These are phyloP conservation scores for Cunninghamia lanceolata DNA, from an alignment of 75 land plant genomes.

Conservation along the genomic window DNA sequence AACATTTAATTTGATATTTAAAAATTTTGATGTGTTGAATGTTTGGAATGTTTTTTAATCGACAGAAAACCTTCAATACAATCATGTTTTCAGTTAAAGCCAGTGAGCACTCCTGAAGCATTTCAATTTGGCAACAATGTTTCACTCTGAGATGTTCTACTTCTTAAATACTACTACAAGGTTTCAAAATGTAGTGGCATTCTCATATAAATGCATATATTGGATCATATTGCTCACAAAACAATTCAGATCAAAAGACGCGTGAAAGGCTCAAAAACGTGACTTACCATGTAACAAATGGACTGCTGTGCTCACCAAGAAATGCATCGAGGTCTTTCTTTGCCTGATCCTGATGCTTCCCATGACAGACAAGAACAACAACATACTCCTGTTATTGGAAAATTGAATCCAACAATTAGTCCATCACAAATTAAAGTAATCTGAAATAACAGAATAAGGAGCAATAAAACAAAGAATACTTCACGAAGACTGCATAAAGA, in stretches of 20 bases:
- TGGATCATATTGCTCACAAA: not conserved
- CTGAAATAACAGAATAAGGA: not conserved
- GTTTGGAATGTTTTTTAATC: not conserved
- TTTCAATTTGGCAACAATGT: not conserved
- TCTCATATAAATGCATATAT: not conserved
- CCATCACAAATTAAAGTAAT: not conserved
- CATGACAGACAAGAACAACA: slow-evolving; percentile 77
- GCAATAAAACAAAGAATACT: not conserved
- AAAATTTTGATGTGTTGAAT: not conserved
- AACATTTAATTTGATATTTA: not conserved
- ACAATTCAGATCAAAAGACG: not conserved
- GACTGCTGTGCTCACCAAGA: slow-evolving; percentile 54
- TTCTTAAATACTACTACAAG: not conserved
- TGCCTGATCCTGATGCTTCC: slow-evolving; percentile 69
- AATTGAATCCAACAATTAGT: not conserved
- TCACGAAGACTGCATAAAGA: not conserved
- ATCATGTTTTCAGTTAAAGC: not conserved
- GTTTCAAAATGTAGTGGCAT: not conserved
- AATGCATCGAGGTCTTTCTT: slow-evolving; percentile 70
- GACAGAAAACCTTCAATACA: not conserved
- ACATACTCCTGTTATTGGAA: slow-evolving; percentile 62
- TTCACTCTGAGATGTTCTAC: not conserved
- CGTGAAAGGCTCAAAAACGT: not conserved
- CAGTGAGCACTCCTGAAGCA: not conserved
- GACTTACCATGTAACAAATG: slow-evolving; percentile 66